Base-by-base conservation (phyloP, 1,284 basidiomycete genomes). In the Testicularia cyperi region DNA sequence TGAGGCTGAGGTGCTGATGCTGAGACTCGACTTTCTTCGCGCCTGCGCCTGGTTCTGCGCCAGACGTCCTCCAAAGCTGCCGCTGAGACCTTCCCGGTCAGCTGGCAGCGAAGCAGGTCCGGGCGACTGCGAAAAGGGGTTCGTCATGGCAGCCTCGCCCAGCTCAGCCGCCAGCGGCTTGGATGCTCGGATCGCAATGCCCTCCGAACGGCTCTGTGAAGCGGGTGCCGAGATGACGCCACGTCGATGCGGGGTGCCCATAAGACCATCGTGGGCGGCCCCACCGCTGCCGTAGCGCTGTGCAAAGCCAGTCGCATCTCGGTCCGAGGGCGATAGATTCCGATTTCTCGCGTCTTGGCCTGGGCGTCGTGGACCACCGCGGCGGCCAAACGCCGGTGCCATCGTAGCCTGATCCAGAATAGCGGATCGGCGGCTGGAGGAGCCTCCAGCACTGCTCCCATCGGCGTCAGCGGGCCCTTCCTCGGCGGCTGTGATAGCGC, bases 111-210 rank as follows among this genome's bases (percentile, higher is more conserved):
- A 47, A 18, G 55, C 42, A 5, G 60, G 54, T n/a, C 49, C 61
- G 3, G 61, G 61, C 13, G 56, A 61, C 27, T 65, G 61, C 31
- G 61, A 65, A 29, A 65, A 65, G 15, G 61, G 61, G 14, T 65
- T 65, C 29, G 51, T 42, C 10, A 58, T 44, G 0, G 56, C 44
- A 4, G 54, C 58, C 26, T 55, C 44, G 6, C 40, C 38, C 36
- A 54, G 18, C 23, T 55, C 47, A 13, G 51, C 35, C 5, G 51
- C 49, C 37, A 44, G 10, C 23, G 45, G 32, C n/a, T 43, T 25
- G 14, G 38, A 21, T 10, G 28, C 16, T 5, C 52, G 52, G 22
- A 61, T 60, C 5, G 61, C 45, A 6, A 60, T 52, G 2, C 51
- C 51, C 23, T 48, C 55, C 2, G 49, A 55, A 19, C 52, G 47